phyloP scores from a whole-genome alignment of 2,329 filamentous ascomycete genomes.

The Stagonosporopsis cucurbitacearum region DNA sequence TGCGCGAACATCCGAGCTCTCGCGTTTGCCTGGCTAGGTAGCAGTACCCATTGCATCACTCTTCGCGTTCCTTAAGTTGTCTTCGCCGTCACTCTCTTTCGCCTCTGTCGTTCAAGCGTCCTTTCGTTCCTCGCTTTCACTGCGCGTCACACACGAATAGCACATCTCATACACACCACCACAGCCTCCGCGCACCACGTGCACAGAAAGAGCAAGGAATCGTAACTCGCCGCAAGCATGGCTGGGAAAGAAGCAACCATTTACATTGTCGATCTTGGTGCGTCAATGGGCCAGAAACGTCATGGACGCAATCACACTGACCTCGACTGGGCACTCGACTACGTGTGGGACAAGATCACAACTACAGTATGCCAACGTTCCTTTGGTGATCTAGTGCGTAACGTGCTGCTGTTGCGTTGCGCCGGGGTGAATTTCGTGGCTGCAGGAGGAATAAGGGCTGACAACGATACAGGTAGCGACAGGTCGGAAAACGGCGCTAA shows the following conservation, averaged over 20 bases:
- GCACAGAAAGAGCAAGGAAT: slow-evolving; percentile 13
- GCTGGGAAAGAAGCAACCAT: slow-evolving; percentile 91
- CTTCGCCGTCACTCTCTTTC: not conserved
- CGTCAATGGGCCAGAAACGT: slow-evolving; percentile 78
- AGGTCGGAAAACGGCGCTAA: slow-evolving; percentile 74
- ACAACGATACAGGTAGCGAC: slow-evolving; percentile 58
- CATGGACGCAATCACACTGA: slow-evolving; percentile 77
- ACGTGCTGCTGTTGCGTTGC: not conserved
- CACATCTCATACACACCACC: not conserved
- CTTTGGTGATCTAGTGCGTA: slow-evolving; percentile 29
- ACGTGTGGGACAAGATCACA: slow-evolving; percentile 93
- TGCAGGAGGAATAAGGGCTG: not conserved
- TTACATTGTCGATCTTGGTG: slow-evolving; percentile 87
- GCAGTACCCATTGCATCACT: not conserved
- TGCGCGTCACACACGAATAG: not conserved
- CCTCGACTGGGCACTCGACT: slow-evolving; percentile 87
- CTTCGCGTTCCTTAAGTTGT: slow-evolving; percentile 6
- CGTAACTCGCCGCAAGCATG: slow-evolving; percentile 61
- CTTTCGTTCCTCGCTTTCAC: not conserved
- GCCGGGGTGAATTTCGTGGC: not conserved
- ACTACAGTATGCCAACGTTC: slow-evolving; percentile 65
- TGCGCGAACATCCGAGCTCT: slow-evolving; percentile 22
- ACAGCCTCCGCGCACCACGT: not conserved
- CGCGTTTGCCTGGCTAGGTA: slow-evolving; percentile 39
- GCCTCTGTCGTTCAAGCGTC: not conserved